phyloP scores from a whole-genome alignment of 495 filamentous ascomycete genomes.

The Xanthoparmelia taractica region DNA sequence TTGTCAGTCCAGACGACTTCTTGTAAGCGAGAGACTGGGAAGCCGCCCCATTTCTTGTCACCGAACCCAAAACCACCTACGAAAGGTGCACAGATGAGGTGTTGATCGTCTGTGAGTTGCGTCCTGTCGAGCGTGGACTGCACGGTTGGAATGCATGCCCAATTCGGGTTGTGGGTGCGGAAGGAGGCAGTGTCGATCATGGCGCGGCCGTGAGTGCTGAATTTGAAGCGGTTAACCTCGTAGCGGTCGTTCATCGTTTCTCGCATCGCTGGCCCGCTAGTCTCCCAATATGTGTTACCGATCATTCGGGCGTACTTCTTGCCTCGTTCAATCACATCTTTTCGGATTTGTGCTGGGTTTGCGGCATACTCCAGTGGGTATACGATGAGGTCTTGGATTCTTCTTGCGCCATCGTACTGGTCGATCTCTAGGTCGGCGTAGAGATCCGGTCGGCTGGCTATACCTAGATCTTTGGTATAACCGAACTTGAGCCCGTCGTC shows the following conservation, averaged over 20 bases:
- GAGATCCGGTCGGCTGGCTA: slow-evolving; percentile 10
- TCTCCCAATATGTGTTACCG: slow-evolving; percentile 19
- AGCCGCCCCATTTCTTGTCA: slow-evolving; percentile 17
- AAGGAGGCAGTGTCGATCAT: slow-evolving; percentile 15
- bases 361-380: slow-evolving; percentile 10
- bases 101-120: slow-evolving; percentile 17
- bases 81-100: slow-evolving; percentile 15
- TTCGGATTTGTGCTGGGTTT: not conserved
- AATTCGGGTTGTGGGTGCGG: slow-evolving; percentile 15
- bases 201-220: slow-evolving; percentile 17
- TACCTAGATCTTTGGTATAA: slow-evolving; percentile 12
- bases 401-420: slow-evolving; percentile 13
- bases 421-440: slow-evolving; percentile 15
- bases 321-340: slow-evolving; percentile 7
- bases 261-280: slow-evolving; percentile 14
- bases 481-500: slow-evolving; percentile 22
- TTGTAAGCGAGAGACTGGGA: slow-evolving; percentile 14
- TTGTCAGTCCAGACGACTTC: slow-evolving; percentile 17
- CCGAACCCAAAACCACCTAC: slow-evolving; percentile 17
- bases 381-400: slow-evolving; percentile 13
- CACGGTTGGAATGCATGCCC: slow-evolving; percentile 16
- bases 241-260: slow-evolving; percentile 14
- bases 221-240: slow-evolving; percentile 10
- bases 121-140: slow-evolving; percentile 11
- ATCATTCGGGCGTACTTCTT: slow-evolving; percentile 18